Evolutionary conservation across 768 basidiomycete species (phyloP).

Genomic region (Kwoniella dejecticola): DNA sequence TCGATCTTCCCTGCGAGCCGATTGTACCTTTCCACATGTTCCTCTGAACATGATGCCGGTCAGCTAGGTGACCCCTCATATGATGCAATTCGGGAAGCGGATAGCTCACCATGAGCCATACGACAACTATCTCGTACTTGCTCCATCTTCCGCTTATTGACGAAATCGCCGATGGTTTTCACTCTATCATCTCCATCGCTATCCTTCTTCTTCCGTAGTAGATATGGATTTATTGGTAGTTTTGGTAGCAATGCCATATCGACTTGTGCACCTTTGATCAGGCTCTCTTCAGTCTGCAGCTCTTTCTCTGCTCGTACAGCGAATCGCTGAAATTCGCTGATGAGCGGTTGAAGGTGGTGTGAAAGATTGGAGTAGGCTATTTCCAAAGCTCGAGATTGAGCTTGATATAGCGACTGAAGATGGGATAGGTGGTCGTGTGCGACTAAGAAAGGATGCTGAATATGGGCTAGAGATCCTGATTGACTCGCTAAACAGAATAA

Average conservation of each 20-base stretch:
- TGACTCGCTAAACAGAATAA: neutral
- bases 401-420: slow-evolving; percentile 43
- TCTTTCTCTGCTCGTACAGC: slow-evolving; percentile 37
- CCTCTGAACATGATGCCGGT: slow-evolving; percentile 20
- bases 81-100: neutral
- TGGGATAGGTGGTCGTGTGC: slow-evolving; percentile 45
- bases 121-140: slow-evolving; percentile 47
- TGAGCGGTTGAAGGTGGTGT: slow-evolving; percentile 43
- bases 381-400: slow-evolving; percentile 39
- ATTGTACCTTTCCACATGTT: slow-evolving; percentile 38
- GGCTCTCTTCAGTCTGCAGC: slow-evolving; percentile 30
- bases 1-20: slow-evolving; percentile 25
- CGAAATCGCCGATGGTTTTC: slow-evolving; percentile 48
- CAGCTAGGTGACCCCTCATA: too few relatives aligned
- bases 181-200: slow-evolving; percentile 23
- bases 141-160: slow-evolving; percentile 50
- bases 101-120: slow-evolving; percentile 40
- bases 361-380: slow-evolving; percentile 46
- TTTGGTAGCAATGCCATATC: slow-evolving; percentile 44
- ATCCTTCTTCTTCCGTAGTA: slow-evolving; percentile 34
- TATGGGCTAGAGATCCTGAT: slow-evolving; percentile 12
- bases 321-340: slow-evolving; percentile 37
- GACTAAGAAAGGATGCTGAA: slow-evolving; percentile 41
- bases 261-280: slow-evolving; percentile 30
- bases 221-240: slow-evolving; percentile 32